Evolutionary conservation across 163 green algal genomes (phyloP).

Genomic region (Chlorella variabilis): DNA sequence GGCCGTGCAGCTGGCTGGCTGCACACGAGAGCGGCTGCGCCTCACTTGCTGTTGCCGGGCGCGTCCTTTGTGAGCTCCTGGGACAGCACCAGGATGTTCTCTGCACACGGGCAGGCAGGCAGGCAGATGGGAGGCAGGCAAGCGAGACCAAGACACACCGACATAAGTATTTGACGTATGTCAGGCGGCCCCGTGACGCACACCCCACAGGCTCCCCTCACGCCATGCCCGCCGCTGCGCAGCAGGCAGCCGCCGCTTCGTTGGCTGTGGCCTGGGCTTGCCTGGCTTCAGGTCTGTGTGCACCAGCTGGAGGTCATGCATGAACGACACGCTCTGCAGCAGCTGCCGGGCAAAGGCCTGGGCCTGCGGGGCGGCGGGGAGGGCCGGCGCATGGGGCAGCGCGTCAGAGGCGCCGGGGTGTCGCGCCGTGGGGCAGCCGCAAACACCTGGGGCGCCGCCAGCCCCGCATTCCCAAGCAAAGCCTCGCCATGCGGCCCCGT

Average conservation of each 20-base stretch:
- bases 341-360: slow-evolving; percentile 86
- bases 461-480: too few relatives aligned
- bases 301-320: slow-evolving; percentile 92
- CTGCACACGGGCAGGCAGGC: background rate
- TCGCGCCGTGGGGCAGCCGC: too few relatives aligned
- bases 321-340: slow-evolving; percentile 86
- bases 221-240: too few relatives aligned
- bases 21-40: too few relatives aligned
- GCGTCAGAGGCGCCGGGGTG: background rate
- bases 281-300: slow-evolving; percentile 99
- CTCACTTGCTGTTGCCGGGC: slow-evolving; percentile 13
- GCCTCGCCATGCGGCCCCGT: too few relatives aligned
- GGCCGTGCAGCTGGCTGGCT: too few relatives aligned
- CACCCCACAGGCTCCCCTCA: too few relatives aligned
- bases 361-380: background rate
- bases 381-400: background rate
- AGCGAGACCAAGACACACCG: background rate
- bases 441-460: too few relatives aligned
- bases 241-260: too few relatives aligned
- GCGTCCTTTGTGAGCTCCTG: slow-evolving; percentile 56
- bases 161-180: too few relatives aligned
- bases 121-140: background rate
- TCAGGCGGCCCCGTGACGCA: too few relatives aligned
- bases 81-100: slow-evolving; percentile 76
- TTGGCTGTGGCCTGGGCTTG: too few relatives aligned